Conservation (phyloP, 768 basidiomycete genomes). For the Collybia sp. region DNA sequence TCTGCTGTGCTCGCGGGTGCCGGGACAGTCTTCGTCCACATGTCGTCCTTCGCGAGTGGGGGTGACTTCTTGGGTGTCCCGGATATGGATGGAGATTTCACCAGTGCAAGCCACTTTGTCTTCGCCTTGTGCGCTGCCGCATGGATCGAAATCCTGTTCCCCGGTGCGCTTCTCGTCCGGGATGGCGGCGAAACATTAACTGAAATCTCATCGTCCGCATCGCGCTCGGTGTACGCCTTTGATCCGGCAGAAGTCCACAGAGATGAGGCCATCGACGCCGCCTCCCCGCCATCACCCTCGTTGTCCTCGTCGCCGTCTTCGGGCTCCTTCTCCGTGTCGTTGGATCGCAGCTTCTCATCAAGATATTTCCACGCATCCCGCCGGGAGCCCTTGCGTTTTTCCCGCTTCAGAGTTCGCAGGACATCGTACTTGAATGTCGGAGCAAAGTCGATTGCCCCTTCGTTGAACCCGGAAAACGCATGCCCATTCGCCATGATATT, state of each 20-base stretch:
- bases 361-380: constrained; percentile 28
- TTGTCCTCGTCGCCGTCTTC: constrained; percentile 36
- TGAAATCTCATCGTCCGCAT: constrained; percentile 33
- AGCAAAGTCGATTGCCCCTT: constrained; percentile 79
- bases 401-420: constrained; percentile 48
- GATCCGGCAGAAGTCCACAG: constrained; percentile 44
- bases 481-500: constrained; percentile 66
- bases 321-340: constrained; percentile 29
- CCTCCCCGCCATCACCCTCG: constrained; percentile 38
- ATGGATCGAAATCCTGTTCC: constrained; percentile 30
- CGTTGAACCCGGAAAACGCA: constrained; percentile 74
- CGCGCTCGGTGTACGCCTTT: constrained; percentile 26
- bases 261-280: constrained; percentile 51
- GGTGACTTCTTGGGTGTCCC: constrained; percentile 6
- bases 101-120: constrained; percentile 43
- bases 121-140: constrained; percentile 28
- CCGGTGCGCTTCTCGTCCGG: constrained; percentile 20
- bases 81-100: constrained; percentile 15
- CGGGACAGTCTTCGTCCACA: constrained; percentile 1
- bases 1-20: constrained; percentile 10
- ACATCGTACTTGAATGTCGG: constrained; percentile 96
- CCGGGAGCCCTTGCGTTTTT: constrained; percentile 33
- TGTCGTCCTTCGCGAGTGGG: not conserved
- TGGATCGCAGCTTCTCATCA: constrained; percentile 24
- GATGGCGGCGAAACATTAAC: constrained; percentile 25